Evolutionary conservation across 768 basidiomycete species (phyloP).

Genomic region (Panaeolus cyanescens): DNA sequence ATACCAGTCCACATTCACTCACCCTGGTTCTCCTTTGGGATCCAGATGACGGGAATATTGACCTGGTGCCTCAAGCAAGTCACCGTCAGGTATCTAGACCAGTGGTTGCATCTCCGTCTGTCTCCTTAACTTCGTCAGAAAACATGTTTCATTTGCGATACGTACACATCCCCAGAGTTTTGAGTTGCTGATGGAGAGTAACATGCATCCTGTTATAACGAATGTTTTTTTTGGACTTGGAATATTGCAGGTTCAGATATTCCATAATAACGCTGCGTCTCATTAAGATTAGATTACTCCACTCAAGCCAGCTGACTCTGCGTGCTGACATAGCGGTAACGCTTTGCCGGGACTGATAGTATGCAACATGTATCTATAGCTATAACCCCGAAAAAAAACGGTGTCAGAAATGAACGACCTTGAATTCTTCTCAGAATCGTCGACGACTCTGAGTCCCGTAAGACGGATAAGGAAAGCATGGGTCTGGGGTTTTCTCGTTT

Average conservation of each 20-base stretch:
- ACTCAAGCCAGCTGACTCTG: not conserved
- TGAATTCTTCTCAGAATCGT: not conserved
- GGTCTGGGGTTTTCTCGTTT: not conserved
- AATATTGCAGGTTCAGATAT: not conserved
- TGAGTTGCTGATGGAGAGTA: not conserved
- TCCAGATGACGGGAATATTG: not conserved
- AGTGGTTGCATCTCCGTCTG: not conserved
- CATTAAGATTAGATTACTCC: slow-evolving; percentile 1
- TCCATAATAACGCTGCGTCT: not conserved
- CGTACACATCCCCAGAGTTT: not conserved
- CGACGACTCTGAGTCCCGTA: not conserved
- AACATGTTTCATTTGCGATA: slow-evolving; percentile 3
- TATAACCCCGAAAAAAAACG: not conserved
- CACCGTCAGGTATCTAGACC: slow-evolving; percentile 1
- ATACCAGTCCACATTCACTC: not conserved
- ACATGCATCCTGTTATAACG: not conserved
- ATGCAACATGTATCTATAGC: not conserved
- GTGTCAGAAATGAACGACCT: not conserved
- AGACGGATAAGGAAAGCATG: slow-evolving; percentile 1
- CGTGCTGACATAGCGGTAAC: not conserved
- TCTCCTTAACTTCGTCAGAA: not conserved
- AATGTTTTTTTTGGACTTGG: no score
- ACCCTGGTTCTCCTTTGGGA: not conserved
- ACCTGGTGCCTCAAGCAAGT: not conserved
- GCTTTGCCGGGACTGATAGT: not conserved